Percentiles rank a stretch among this genome's conserved stretches.
Evolutionary conservation across 176 grass and related monocot genomes (phyloP).

Genomic region (Tillandsia fasciculata): DNA sequence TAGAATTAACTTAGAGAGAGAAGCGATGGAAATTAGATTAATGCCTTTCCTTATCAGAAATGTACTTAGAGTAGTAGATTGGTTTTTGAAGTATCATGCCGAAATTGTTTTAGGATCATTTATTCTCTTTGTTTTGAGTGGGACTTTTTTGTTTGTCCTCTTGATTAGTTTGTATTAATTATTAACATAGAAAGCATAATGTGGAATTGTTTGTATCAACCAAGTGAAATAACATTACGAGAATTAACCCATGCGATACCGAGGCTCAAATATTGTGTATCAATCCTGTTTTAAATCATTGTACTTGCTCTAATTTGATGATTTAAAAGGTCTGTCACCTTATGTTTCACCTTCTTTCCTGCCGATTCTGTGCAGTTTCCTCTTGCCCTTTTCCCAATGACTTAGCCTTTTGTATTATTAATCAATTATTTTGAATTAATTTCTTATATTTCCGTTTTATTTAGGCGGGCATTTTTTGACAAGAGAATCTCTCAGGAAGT

Average conservation of each 20-base stretch:
- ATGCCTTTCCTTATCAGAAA: neutral
- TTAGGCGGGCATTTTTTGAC: constrained; percentile 6
- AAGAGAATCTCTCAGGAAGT: constrained; percentile 4
- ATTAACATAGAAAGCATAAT: too few species aligned
- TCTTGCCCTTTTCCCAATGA: neutral
- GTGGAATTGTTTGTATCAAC: too few species aligned
- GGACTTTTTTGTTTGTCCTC: too few species aligned
- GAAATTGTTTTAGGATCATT: too few species aligned
- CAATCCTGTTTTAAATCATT: neutral
- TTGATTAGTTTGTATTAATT: too few species aligned
- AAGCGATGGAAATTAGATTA: neutral
- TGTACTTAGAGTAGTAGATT: neutral
- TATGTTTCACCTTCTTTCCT: neutral
- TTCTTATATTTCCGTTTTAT: neutral
- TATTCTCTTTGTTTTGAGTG: too few species aligned
- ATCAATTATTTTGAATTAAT: neutral
- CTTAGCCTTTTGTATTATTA: neutral
- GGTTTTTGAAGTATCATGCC: neutral
- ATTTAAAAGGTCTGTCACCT: neutral
- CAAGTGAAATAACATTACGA: too few species aligned
- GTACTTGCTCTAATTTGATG: neutral
- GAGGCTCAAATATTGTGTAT: too few species aligned
- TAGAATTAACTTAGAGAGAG: neutral
- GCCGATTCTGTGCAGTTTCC: neutral
- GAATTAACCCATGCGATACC: too few species aligned